These are phyloP conservation scores for Rhododendron kiyosumense DNA, from an alignment of 148 eudicot genomes.

Conservation along the genomic window DNA sequence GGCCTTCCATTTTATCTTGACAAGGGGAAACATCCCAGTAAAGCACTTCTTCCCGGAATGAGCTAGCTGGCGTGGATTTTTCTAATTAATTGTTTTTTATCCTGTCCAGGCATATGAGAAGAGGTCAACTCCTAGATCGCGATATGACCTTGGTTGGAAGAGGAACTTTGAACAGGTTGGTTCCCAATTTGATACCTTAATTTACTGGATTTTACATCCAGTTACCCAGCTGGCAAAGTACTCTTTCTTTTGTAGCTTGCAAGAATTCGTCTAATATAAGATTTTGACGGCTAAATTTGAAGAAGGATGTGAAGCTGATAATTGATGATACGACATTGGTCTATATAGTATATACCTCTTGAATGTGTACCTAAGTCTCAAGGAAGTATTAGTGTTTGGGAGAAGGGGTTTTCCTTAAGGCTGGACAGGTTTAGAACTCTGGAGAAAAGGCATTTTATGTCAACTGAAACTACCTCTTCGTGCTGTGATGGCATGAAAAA, in stretches of 20 bases:
- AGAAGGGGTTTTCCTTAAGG: background rate
- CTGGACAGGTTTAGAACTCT: background rate
- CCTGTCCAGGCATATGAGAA: constrained; percentile 87
- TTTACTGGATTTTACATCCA: background rate
- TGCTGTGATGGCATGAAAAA: background rate
- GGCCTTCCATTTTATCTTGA: background rate
- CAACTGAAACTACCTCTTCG: background rate
- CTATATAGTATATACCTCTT: background rate
- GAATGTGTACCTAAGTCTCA: background rate
- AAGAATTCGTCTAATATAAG: background rate
- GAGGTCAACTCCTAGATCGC: constrained; percentile 85
- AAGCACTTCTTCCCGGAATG: background rate
- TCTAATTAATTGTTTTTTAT: constrained; percentile 1
- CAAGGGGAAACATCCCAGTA: background rate
- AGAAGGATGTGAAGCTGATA: background rate
- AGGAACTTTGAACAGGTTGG: constrained; percentile 93
- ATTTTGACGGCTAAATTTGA: background rate
- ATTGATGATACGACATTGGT: background rate
- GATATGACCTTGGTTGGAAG: constrained; percentile 87
- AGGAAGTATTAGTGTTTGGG: background rate
- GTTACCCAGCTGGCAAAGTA: background rate
- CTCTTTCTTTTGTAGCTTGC: background rate
- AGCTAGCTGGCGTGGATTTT: background rate
- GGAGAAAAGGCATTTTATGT: background rate
- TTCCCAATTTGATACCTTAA: background rate